Evolutionary conservation across 2,329 filamentous ascomycete species (phyloP).

Genomic region (Mycosphaerelloides madeirae): DNA sequence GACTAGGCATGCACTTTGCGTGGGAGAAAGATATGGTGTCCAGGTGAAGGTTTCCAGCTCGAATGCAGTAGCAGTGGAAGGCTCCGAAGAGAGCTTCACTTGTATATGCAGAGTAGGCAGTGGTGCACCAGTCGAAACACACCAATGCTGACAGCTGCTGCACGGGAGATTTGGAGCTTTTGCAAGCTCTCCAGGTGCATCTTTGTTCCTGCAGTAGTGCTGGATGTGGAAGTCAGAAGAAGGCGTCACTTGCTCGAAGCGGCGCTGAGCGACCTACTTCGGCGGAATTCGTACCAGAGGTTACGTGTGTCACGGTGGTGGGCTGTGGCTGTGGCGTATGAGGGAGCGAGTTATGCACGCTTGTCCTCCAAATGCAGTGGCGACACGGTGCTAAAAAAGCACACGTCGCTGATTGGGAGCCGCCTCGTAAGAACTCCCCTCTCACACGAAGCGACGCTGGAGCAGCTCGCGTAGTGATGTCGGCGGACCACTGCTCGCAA

Average conservation of each 20-base stretch:
- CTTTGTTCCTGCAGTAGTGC: conserved; percentile 16
- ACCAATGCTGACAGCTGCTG: background rate
- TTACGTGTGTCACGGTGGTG: background rate
- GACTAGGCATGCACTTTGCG: background rate
- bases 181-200: background rate
- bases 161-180: background rate
- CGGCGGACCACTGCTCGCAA: background rate
- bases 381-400: too few relatives aligned
- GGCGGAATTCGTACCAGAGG: background rate
- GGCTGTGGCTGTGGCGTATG: conserved; percentile 5
- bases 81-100: background rate
- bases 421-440: background rate
- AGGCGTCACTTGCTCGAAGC: background rate
- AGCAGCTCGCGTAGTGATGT: background rate
- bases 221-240: conserved; percentile 8
- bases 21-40: background rate
- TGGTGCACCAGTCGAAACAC: background rate
- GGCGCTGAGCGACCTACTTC: conserved; percentile 1
- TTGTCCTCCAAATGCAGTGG: background rate
- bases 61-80: background rate
- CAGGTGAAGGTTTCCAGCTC: too few relatives aligned
- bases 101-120: background rate
- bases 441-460: background rate
- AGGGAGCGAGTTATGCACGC: conserved; percentile 7
- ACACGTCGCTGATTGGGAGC: too few relatives aligned